These are phyloP conservation scores for Neoboletus brunneissimus DNA, from an alignment of 768 basidiomycete genomes.

Conservation along the genomic window DNA sequence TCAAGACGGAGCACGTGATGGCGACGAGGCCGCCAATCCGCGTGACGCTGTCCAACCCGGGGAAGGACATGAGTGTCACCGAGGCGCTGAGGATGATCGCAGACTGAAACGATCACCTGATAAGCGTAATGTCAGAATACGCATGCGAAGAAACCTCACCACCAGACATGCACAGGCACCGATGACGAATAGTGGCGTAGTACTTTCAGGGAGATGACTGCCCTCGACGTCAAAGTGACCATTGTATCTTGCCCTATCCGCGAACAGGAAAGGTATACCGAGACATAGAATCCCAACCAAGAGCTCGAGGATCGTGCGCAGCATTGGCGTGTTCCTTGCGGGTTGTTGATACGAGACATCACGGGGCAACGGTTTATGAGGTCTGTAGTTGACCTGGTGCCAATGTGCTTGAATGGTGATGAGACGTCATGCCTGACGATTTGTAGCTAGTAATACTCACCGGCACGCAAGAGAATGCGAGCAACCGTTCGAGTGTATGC, in stretches of 20 bases:
- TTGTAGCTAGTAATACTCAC: constrained; percentile 38
- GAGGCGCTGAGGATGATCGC: constrained; percentile 79
- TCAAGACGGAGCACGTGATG: constrained; percentile 63
- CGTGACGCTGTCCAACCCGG: constrained; percentile 63
- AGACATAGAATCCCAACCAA: constrained; percentile 64
- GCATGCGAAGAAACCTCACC: constrained; percentile 39
- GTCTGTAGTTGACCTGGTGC: constrained; percentile 69
- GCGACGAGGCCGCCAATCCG: constrained; percentile 66
- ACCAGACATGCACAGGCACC: constrained; percentile 65
- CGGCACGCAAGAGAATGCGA: constrained; percentile 64
- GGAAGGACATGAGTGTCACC: constrained; percentile 77
- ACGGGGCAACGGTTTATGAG: constrained; percentile 61
- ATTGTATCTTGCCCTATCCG: constrained; percentile 45
- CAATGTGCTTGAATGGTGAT: constrained; percentile 46
- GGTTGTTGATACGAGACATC: constrained; percentile 39
- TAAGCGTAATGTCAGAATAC: constrained; percentile 1
- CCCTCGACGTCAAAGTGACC: constrained; percentile 57
- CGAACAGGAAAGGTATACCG: constrained; percentile 77
- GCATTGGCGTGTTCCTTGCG: constrained; percentile 36
- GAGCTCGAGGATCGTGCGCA: constrained; percentile 54
- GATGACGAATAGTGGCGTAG: constrained; percentile 58
- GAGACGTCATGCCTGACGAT: background rate
- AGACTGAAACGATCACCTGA: constrained; percentile 44
- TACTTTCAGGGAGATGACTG: constrained; percentile 43
- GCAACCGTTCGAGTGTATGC: constrained; percentile 65